Conservation (phyloP, 495 filamentous ascomycete species). For the Umbilicaria muhlenbergii region DNA sequence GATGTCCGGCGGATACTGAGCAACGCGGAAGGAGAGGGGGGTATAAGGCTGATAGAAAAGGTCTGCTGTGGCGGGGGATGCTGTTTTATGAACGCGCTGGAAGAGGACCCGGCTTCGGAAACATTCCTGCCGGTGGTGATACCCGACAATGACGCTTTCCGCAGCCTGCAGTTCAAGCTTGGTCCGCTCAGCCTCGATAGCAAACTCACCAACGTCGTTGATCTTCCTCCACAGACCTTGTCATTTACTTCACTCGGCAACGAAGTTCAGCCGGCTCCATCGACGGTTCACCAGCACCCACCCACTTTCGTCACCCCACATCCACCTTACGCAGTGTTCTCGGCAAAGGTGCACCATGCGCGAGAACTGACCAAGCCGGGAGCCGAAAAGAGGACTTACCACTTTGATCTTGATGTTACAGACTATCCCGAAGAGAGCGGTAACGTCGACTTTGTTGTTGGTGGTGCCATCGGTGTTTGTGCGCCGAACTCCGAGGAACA, state of each 20-base stretch:
- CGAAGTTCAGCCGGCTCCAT: slow-evolving; percentile 3
- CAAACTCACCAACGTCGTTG: slow-evolving; percentile 49
- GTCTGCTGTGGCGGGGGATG: slow-evolving; percentile 89
- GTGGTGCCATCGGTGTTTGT: slow-evolving; percentile 84
- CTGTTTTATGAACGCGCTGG: slow-evolving; percentile 52
- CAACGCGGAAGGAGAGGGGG: slow-evolving; percentile 22
- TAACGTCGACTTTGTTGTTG: slow-evolving; percentile 85
- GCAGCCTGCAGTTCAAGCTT: slow-evolving; percentile 59
- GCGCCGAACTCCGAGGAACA: slow-evolving; percentile 66
- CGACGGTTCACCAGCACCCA: slow-evolving; percentile 34
- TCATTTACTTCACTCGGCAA: slow-evolving; percentile 39
- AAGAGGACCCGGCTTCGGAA: slow-evolving; percentile 36
- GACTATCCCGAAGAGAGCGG: slow-evolving; percentile 78
- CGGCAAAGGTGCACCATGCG: slow-evolving; percentile 63
- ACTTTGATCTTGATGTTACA: slow-evolving; percentile 93
- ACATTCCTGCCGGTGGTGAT: slow-evolving; percentile 38
- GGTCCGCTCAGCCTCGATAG: slow-evolving; percentile 52
- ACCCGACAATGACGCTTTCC: slow-evolving; percentile 77
- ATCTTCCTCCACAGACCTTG: slow-evolving; percentile 58
- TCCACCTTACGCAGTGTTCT: slow-evolving; percentile 78
- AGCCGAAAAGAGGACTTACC: slow-evolving; percentile 92
- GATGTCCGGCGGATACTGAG: slow-evolving; percentile 53
- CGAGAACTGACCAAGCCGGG: slow-evolving; percentile 79
- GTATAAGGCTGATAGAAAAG: slow-evolving; percentile 39
- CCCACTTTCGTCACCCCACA: slow-evolving; percentile 91